Evolutionary conservation across 768 basidiomycete genomes (phyloP).

Genomic region (Leccinum subtestaceum): DNA sequence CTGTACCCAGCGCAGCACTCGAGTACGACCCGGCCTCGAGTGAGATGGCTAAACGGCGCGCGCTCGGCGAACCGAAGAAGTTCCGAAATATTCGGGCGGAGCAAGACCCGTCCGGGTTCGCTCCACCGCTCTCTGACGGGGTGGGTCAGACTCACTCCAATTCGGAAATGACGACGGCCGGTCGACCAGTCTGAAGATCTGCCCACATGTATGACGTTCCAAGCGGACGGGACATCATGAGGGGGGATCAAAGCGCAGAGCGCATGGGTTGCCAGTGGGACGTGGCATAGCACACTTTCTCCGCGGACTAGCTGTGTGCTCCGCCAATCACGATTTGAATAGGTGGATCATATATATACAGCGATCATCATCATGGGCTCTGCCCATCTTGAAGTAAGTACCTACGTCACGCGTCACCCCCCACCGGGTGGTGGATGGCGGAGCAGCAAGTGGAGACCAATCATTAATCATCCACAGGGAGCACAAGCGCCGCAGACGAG

Average conservation of each 20-base stretch:
- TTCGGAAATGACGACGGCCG: neutral
- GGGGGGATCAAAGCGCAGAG: neutral
- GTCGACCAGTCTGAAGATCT: neutral
- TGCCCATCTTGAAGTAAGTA: neutral
- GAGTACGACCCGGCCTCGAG: neutral
- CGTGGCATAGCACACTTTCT: neutral
- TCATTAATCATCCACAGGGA: neutral
- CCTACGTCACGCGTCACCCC: neutral
- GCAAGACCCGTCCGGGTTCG: neutral
- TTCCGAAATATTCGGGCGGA: neutral
- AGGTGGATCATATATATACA: neutral
- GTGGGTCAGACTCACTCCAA: neutral
- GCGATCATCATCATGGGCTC: neutral
- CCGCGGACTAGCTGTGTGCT: conserved; percentile 1
- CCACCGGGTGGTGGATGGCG: neutral
- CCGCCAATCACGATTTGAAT: neutral
- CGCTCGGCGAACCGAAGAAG: neutral
- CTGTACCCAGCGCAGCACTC: neutral
- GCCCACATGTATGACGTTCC: neutral
- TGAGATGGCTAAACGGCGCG: neutral
- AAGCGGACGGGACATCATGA: neutral
- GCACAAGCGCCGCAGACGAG: neutral
- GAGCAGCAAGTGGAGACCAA: neutral
- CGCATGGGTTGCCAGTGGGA: neutral
- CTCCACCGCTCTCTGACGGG: neutral